These are phyloP conservation scores for Auricularia sp. DNA, from an alignment of 768 basidiomycete species.

Conservation along the genomic window DNA sequence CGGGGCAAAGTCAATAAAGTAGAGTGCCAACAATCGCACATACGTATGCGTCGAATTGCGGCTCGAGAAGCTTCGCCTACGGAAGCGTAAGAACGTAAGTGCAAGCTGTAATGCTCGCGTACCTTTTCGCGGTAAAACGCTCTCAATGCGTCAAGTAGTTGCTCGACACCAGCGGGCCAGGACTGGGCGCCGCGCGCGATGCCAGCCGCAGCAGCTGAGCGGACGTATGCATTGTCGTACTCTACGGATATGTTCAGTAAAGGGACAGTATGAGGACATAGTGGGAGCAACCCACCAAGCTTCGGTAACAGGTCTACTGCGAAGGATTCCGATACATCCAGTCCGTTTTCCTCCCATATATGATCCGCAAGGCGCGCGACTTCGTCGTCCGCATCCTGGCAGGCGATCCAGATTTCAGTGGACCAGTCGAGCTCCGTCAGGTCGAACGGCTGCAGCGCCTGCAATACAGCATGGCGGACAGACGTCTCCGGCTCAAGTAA, in stretches of 20 bases:
- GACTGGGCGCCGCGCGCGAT: constrained; percentile 66
- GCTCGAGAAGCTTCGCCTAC: constrained; percentile 75
- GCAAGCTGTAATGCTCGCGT: not conserved
- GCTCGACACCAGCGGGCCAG: constrained; percentile 34
- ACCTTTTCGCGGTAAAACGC: constrained; percentile 80
- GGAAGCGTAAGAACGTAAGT: not conserved
- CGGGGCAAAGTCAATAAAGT: not conserved
- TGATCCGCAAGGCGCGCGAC: constrained; percentile 72
- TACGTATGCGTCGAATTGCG: constrained; percentile 91
- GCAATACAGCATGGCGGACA: constrained; percentile 81
- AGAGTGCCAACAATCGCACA: constrained; percentile 15
- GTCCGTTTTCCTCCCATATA: constrained; percentile 92
- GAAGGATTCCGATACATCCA: constrained; percentile 71
- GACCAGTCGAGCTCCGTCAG: constrained; percentile 92
- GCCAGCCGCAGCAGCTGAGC: constrained; percentile 58
- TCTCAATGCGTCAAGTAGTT: constrained; percentile 38
- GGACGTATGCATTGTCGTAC: constrained; percentile 73
- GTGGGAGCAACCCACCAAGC: constrained; percentile 43
- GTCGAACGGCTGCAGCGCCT: constrained; percentile 90
- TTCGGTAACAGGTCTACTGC: constrained; percentile 49
- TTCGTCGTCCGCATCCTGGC: constrained; percentile 84
- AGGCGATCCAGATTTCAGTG: constrained; percentile 76
- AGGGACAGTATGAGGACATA: not conserved
- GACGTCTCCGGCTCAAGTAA: constrained; percentile 80
- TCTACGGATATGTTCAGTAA: constrained; percentile 30